Conservation (phyloP, 2,329 filamentous ascomycete genomes). For the Knufia fluminis region DNA sequence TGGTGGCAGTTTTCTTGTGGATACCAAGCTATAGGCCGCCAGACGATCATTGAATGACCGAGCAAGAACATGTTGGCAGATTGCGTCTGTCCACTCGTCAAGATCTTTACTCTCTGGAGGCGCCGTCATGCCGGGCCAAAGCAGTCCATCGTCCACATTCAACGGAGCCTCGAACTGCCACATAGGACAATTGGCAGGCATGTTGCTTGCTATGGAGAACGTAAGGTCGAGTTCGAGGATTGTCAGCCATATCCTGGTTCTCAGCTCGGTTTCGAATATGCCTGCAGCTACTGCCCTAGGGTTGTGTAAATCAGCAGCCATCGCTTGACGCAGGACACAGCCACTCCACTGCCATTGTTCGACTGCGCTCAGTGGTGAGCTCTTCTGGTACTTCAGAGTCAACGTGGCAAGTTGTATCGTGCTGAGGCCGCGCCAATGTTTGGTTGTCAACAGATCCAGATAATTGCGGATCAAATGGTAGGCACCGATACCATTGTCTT, state of each 20-base stretch:
- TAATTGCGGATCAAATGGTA: constrained; percentile 11
- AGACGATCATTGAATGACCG: constrained; percentile 18
- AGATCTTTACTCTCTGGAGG: constrained; percentile 12
- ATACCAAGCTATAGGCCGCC: constrained; percentile 16
- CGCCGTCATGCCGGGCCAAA: constrained; percentile 11
- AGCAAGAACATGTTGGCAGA: constrained; percentile 21
- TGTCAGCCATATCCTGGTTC: constrained; percentile 26
- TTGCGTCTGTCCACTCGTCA: constrained; percentile 20
- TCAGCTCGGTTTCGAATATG: constrained; percentile 24
- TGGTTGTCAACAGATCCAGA: constrained; percentile 11
- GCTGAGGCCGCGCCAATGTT: background rate
- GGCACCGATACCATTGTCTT: constrained; percentile 7
- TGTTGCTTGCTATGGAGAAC: constrained; percentile 21
- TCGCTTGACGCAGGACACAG: constrained; percentile 16
- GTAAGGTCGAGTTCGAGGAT: constrained; percentile 26
- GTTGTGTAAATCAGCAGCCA: constrained; percentile 18
- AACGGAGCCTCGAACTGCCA: constrained; percentile 15
- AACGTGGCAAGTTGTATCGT: constrained; percentile 18
- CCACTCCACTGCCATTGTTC: constrained; percentile 18
- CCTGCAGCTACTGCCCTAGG: constrained; percentile 4
- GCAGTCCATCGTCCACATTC: constrained; percentile 20
- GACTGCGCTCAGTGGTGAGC: constrained; percentile 11
- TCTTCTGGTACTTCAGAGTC: constrained; percentile 16
- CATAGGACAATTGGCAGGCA: constrained; percentile 19
- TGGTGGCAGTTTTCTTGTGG: constrained; percentile 6